Base-by-base conservation (phyloP, 495 filamentous ascomycete genomes). In the Amniculicola lignicola region DNA sequence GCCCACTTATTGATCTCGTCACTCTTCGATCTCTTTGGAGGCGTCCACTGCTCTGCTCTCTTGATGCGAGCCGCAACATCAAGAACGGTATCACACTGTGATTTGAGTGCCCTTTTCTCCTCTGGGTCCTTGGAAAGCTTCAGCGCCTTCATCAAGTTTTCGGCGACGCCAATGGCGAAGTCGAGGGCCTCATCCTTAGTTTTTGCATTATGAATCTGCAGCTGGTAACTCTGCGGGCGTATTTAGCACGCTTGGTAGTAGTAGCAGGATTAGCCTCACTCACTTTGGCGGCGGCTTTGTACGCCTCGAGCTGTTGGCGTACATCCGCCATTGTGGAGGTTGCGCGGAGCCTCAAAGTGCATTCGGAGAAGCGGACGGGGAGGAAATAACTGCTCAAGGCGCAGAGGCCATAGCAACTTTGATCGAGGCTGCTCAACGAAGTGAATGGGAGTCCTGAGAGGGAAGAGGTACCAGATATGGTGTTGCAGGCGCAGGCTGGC, bases 101-200 rank as follows among this genome's bases (percentile, higher is more conserved):
- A 66, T 29, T 80, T 81, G 15, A 93, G 70, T 10, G 73, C 70
- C 10, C 70, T 66, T 52, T 80, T 86, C 22, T 91, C 85, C 16
- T 71, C 70, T 11, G 72, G 59, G 25, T 66, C 70, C 4, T 72
- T 75, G 7, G 72, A 75, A 40, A 82, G 68, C 38, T 74, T 72
- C 47, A 86, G 67, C 1, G 86, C 88, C 64, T 81, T 81, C 82
- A 95, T 88, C 54, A 88, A 89, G 38, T 85, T 70, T 62, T 95
- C 87, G 14, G 81, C 83, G 3, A 31, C 39, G 27, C 22, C 15
- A 65, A 93, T 87, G 49, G 87, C 84, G 57, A 83, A 79, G 31
- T 84, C 71, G 41, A 95, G 74, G 16, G 91, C 90, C 54, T 82
- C 78, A 29, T 83, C 77, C 47, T 82, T 81, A 40, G 79, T 84